Base-by-base conservation (phyloP, 176 grass and related monocot species). In the Oryza longistaminata region DNA sequence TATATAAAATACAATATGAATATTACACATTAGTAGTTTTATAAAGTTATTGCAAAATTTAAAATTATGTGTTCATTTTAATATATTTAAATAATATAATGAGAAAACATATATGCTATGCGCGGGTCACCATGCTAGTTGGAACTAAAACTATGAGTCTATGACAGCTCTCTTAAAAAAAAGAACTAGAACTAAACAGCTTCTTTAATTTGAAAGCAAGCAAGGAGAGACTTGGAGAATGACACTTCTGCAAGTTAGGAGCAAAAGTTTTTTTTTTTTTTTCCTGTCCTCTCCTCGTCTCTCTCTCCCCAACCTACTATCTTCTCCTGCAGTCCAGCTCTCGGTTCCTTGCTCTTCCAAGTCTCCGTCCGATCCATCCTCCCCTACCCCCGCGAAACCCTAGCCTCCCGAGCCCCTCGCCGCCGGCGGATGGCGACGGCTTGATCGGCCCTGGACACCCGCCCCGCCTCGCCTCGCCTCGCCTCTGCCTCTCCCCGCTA, bases 321-420 rank as follows among this genome's bases (percentile, higher is more conserved):
- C 61, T 21, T 78, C 81, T 12, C 13, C 77, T 68, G 58, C 58
- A 3, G n/a, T 62, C 17, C 58, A 22, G 58, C n/a, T 11, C 58
- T 62, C 9, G 58, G 58, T 62, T 62, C n/a, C 58, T 62, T 62
- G 37, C 77, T 85, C 48, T 77, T 37, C 46, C 87, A 25, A 43
- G 11, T 62, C 70, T 15, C 55, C 52, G 4, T 74, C 39, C 50
- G 50, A 74, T 88, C 81, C 75, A 73, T 31, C 75, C 55, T 39
- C 44, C 45, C 70, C 64, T 25, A 19, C 29, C 68, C 68, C 85
- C 16, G 22, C 62, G 75, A 87, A 90, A 91, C 85, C 89, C 89
- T 91, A 91, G 65, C 33, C 66, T 71, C 39, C 61, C n/a, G 25
- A n/a, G 21, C 60, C 8, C 46, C 39, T 45, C 43, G 33, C 64